phyloP scores from a whole-genome alignment of 176 grass and related monocot genomes.

The Pontederia paniculata region DNA sequence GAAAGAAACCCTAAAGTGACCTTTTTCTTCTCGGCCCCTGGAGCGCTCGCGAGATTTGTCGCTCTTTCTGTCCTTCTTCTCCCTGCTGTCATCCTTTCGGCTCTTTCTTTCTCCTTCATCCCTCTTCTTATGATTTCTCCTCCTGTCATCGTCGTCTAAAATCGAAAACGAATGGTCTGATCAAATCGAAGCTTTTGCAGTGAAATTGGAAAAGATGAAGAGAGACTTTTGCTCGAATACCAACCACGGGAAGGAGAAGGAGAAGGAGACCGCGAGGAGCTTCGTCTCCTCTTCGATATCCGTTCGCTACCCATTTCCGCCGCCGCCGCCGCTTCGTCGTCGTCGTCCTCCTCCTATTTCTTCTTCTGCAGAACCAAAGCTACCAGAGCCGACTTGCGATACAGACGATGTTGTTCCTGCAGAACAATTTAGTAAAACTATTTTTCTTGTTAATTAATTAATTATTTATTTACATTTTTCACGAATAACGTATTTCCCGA shows the following conservation, averaged over 20 bases:
- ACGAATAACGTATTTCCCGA: too few species aligned
- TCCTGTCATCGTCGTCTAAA: conserved; percentile 55
- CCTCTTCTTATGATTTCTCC: conserved; percentile 35
- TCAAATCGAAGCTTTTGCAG: neutral
- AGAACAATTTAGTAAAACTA: too few species aligned
- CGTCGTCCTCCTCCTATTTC: conserved; percentile 9
- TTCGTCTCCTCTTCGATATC: conserved; percentile 39
- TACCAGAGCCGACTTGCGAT: too few species aligned
- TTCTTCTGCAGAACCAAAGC: neutral
- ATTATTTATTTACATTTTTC: too few species aligned
- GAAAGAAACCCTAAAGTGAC: conserved; percentile 19
- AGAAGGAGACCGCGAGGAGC: conserved; percentile 19
- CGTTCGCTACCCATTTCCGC: conserved; percentile 2
- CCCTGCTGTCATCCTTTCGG: conserved; percentile 30
- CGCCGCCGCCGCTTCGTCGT: conserved; percentile 56
- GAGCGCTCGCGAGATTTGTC: conserved; percentile 27
- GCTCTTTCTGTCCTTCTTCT: conserved; percentile 36
- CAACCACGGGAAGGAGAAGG: conserved; percentile 27
- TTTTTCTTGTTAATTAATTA: too few species aligned
- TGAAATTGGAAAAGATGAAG: neutral
- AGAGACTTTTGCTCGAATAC: neutral
- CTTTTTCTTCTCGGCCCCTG: conserved; percentile 51
- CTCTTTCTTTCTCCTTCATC: conserved; percentile 24
- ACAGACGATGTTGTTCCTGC: too few species aligned
- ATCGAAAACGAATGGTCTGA: conserved; percentile 11